Evolutionary conservation across 257 asterid species (phyloP).

Genomic region (Solanum piurae): DNA sequence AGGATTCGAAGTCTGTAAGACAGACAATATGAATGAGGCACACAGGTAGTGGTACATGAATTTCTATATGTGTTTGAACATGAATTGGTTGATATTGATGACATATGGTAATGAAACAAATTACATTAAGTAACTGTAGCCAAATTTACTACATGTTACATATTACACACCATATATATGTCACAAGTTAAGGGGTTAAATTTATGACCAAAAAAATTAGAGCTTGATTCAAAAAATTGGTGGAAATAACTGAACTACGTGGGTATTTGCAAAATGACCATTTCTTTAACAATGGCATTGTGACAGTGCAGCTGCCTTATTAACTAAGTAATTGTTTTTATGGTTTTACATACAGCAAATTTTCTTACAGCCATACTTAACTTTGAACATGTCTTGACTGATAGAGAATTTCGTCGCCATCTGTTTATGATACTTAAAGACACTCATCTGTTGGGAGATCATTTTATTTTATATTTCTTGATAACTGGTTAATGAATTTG

Average conservation of each 20-base stretch:
- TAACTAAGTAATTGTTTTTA: background rate
- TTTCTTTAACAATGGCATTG: background rate
- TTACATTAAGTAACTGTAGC: background rate
- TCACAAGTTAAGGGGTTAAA: background rate
- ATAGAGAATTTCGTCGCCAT: background rate
- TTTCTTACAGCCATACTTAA: background rate
- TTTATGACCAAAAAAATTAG: background rate
- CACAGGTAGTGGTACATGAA: background rate
- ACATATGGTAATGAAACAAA: background rate
- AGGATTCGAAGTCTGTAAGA: background rate
- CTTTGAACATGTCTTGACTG: background rate
- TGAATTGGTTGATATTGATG: background rate
- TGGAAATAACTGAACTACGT: background rate
- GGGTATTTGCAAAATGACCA: background rate
- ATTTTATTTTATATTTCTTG: background rate
- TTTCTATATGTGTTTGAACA: background rate
- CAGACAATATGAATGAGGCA: background rate
- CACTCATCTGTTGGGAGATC: background rate
- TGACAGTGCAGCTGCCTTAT: background rate
- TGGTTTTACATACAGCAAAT: background rate
- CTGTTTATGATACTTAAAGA: background rate
- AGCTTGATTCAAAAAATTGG: background rate
- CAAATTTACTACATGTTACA: background rate
- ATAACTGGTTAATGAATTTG: background rate
- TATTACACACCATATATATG: background rate